Percentiles rank a stretch among this genome's conserved stretches.
Conservation (phyloP, 1,139 yeast species). For the Taphrina wiesneri region DNA sequence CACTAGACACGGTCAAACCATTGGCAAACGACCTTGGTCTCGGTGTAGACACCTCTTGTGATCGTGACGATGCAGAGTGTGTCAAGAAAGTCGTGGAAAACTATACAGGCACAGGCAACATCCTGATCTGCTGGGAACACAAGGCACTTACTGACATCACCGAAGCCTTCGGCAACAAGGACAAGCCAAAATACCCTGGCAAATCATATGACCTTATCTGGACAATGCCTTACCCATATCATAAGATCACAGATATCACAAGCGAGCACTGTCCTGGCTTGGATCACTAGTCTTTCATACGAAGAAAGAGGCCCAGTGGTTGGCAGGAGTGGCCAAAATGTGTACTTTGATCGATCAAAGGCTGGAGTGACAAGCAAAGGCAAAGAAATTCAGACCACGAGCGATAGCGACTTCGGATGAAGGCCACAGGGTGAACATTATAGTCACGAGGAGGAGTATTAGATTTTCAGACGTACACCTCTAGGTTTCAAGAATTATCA, state of each 20-base stretch:
- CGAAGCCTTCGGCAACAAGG: conserved; percentile 5
- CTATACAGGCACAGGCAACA: neutral
- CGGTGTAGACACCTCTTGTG: conserved; percentile 2
- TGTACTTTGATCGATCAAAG: too few relatives aligned
- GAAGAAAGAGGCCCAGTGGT: too few relatives aligned
- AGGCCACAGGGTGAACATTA: too few relatives aligned
- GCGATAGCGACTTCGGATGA: too few relatives aligned
- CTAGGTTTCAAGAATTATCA: too few relatives aligned
- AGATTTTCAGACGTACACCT: too few relatives aligned
- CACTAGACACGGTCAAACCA: conserved; percentile 6
- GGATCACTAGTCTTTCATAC: neutral
- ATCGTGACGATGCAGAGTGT: conserved; percentile 12
- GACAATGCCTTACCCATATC: conserved; percentile 1
- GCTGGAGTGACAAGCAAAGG: too few relatives aligned
- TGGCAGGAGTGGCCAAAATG: too few relatives aligned
- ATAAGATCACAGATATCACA: conserved; percentile 1
- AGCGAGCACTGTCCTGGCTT: conserved; percentile 8
- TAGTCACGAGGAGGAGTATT: too few relatives aligned
- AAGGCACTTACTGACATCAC: conserved; percentile 6
- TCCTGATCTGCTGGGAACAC: conserved; percentile 29
- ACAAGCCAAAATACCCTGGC: conserved; percentile 4
- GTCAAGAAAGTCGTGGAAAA: conserved; percentile 2
- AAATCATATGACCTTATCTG: conserved; percentile 8
- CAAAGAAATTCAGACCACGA: too few relatives aligned
- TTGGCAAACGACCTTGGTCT: conserved; percentile 9